These are phyloP conservation scores for Dioscorea dumetorum DNA, from an alignment of 106 monocot genomes.

Conservation along the genomic window DNA sequence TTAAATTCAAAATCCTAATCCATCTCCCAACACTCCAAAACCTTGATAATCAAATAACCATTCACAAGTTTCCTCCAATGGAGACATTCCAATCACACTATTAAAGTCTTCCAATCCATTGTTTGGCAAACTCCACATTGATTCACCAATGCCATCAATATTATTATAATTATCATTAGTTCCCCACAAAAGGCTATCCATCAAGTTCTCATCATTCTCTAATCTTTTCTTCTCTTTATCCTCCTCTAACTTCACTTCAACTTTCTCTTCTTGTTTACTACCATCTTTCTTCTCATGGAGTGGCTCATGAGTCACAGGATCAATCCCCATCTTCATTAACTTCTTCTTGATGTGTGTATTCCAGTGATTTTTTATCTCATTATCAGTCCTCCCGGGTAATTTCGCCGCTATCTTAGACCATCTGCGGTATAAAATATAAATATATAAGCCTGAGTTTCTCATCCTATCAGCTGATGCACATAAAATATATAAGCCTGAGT, in stretches of 20 bases:
- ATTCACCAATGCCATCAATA: slow-evolving; percentile 14
- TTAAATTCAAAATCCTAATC: too few relatives aligned
- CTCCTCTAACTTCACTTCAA: background rate
- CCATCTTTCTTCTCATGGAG: slow-evolving; percentile 8
- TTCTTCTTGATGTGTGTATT: slow-evolving; percentile 93
- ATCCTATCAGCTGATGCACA: background rate
- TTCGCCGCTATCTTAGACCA: slow-evolving; percentile 83
- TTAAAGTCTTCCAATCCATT: slow-evolving; percentile 10
- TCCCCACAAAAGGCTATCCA: background rate
- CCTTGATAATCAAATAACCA: slow-evolving; percentile 69
- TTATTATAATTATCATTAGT: background rate
- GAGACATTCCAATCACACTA: background rate
- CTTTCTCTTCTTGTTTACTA: too few relatives aligned
- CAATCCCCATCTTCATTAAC: slow-evolving; percentile 65
- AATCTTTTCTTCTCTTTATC: background rate
- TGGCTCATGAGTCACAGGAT: slow-evolving; percentile 56
- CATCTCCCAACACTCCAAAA: slow-evolving; percentile 6
- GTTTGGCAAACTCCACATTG: slow-evolving; percentile 15
- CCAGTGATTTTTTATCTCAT: slow-evolving; percentile 91
- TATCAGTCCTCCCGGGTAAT: slow-evolving; percentile 78
- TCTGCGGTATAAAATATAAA: slow-evolving; percentile 9
- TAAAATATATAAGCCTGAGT: too few relatives aligned
- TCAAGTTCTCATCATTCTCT: background rate
- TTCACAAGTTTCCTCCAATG: slow-evolving; percentile 35
- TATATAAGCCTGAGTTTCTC: too few relatives aligned